Percentiles rank a stretch among this genome's conserved stretches.
phyloP scores from a whole-genome alignment of 2,329 filamentous ascomycete species.

The Cercospora sp. region DNA sequence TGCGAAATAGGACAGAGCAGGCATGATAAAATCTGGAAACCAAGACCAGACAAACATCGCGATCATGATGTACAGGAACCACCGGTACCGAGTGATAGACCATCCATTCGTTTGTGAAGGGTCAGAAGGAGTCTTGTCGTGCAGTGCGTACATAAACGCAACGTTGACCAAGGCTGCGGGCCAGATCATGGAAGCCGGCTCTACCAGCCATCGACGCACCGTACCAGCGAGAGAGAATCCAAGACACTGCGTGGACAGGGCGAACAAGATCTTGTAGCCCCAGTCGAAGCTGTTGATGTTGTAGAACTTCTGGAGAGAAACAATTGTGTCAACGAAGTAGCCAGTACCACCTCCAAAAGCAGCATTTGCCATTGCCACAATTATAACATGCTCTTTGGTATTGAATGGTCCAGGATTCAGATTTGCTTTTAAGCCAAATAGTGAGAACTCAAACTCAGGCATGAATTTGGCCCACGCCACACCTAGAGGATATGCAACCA shows the following conservation, averaged over 20 bases:
- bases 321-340: conserved; percentile 33
- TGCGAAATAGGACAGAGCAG: conserved; percentile 84
- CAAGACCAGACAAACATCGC: conserved; percentile 79
- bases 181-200: conserved; percentile 89
- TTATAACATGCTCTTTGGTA: conserved; percentile 36
- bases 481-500: conserved; percentile 81
- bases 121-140: conserved; percentile 43
- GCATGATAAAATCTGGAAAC: conserved; percentile 74
- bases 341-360: conserved; percentile 42
- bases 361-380: conserved; percentile 52
- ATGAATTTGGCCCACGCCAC: conserved; percentile 60
- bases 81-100: conserved; percentile 78
- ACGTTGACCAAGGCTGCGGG: conserved; percentile 83
- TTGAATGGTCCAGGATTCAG: conserved; percentile 53
- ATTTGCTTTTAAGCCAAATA: conserved; percentile 56
- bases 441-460: conserved; percentile 53
- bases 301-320: conserved; percentile 64
- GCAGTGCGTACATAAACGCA: conserved; percentile 60
- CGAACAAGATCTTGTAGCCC: conserved; percentile 79
- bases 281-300: conserved; percentile 68
- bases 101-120: conserved; percentile 67
- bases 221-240: conserved; percentile 85
- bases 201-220: conserved; percentile 75
- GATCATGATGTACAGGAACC: conserved; percentile 74
- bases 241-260: conserved; percentile 80